These are phyloP conservation scores for Oxalis stricta DNA, from an alignment of 441 rosid species.

Conservation along the genomic window DNA sequence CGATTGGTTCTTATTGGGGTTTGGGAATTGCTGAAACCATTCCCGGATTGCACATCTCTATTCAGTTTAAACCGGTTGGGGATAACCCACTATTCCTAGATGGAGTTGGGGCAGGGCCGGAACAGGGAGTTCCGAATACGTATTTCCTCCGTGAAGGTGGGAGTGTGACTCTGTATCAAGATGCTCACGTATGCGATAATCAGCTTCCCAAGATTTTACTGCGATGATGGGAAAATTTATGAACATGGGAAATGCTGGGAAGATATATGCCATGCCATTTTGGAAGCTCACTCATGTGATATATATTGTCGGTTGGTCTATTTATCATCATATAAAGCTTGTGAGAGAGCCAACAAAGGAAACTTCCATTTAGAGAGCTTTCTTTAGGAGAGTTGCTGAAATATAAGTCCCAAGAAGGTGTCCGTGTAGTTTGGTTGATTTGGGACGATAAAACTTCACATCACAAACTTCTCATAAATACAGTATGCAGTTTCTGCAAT, in stretches of 20 bases:
- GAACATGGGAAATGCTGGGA: slow-evolving; percentile 62
- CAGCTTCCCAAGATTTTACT: slow-evolving; percentile 46
- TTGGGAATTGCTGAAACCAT: slow-evolving; percentile 22
- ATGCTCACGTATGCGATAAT: slow-evolving; percentile 55
- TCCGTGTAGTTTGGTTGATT: slow-evolving; percentile 48
- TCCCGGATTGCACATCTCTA: slow-evolving; percentile 39
- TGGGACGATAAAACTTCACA: slow-evolving; percentile 90
- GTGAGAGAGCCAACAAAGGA: slow-evolving; percentile 47
- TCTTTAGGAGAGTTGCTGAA: slow-evolving; percentile 59
- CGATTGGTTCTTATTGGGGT: slow-evolving; percentile 28
- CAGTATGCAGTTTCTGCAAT: slow-evolving; percentile 23
- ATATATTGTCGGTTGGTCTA: slow-evolving; percentile 68
- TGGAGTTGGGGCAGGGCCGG: slow-evolving; percentile 57
- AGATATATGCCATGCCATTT: slow-evolving; percentile 63
- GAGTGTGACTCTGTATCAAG: slow-evolving; percentile 56
- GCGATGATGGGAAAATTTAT: slow-evolving; percentile 41
- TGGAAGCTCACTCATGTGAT: slow-evolving; percentile 65
- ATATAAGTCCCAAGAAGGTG: slow-evolving; percentile 75
- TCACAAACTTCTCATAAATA: slow-evolving; percentile 44
- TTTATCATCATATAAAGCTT: slow-evolving; percentile 50
- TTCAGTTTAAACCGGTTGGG: slow-evolving; percentile 37
- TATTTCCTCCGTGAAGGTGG: slow-evolving; percentile 61
- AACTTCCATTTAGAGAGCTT: slow-evolving; percentile 44
- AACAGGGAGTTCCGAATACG: slow-evolving; percentile 57
- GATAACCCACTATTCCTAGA: slow-evolving; percentile 28